Evolutionary conservation across 768 basidiomycete species (phyloP).

Genomic region (Podaxis carcinomalis): DNA sequence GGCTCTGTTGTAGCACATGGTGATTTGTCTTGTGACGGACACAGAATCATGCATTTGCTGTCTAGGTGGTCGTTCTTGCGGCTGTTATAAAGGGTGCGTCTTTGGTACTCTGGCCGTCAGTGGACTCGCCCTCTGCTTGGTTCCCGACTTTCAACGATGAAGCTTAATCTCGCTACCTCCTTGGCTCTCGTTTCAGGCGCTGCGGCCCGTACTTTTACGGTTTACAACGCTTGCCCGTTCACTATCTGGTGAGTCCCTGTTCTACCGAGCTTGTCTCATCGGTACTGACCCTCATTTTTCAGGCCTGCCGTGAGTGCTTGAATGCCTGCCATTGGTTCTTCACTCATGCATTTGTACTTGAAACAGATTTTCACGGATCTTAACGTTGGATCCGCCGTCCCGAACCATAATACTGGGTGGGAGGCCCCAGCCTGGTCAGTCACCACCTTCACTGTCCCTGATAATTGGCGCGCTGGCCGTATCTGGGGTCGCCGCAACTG

Average conservation of each 20-base stretch:
- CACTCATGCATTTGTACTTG: conserved; percentile 19
- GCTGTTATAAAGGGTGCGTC: background rate
- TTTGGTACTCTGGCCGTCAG: background rate
- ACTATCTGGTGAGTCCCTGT: conserved; percentile 49
- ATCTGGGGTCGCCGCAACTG: conserved; percentile 57
- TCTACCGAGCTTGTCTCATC: background rate
- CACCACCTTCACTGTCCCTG: conserved; percentile 49
- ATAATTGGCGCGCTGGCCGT: conserved; percentile 60
- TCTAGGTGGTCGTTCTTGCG: background rate
- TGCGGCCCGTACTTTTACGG: conserved; percentile 20
- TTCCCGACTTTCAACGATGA: conserved; percentile 3
- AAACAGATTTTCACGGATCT: conserved; percentile 54
- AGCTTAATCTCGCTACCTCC: conserved; percentile 1
- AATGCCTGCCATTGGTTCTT: background rate
- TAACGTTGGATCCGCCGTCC: conserved; percentile 36
- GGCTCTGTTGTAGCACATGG: background rate
- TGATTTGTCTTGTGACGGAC: too few species aligned
- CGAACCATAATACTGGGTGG: conserved; percentile 41
- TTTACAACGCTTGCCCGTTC: conserved; percentile 60
- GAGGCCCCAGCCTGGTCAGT: conserved; percentile 31
- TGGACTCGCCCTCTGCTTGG: background rate
- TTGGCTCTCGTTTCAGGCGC: conserved; percentile 10
- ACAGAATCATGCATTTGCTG: too few species aligned
- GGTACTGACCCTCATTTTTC: background rate
- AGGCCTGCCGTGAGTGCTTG: conserved; percentile 31